Evolutionary conservation across 345 rosid genomes (phyloP), one percentile per base, ranked within the genome.

Genomic region (Cardamine chenopodiifolia): DNA sequence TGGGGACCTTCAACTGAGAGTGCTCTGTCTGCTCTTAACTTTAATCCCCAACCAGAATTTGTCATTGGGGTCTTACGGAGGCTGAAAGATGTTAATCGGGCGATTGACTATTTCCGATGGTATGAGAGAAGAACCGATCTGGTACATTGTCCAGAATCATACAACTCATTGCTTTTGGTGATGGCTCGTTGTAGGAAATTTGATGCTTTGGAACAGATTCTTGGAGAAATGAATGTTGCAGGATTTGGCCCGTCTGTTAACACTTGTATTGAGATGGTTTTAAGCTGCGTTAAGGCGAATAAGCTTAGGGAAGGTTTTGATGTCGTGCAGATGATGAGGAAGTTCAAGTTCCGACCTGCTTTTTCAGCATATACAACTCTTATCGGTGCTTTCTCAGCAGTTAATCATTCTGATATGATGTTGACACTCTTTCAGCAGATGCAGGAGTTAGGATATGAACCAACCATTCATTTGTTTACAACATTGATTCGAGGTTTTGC

Each of bases 381-480:
- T 80, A 92, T 95, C 34, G 99, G 99, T 78, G 96, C 97, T 65
- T 82, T 92, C 9, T 85, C 98, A 49, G 73, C 56, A 2, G 81
- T 74, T 60, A 76, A 66, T 53, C 89, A 86, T 55, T 86, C 93
- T 31, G 88, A 85, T 79, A 84, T 71, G 66, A 90, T 90, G 99
- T 86, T 89, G 34, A 80, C 83, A 40, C 92, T 95, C 66, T 90
- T 95, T 78, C 85, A 83, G 66, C 91, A 95, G 69, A 95, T 95
- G 97, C 97, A 95, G 80, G 99, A 92, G 74, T 78, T 92, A 34
- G 97, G 97, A n/a, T 95, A 95, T 66, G 99, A 92, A 75, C 88
- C 87, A 39, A 86, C 82, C 31, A 87, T 89, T 67, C 91, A 87
- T 82, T 71, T 95, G 50, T 89, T 95, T 80, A 92, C 97, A n/a